Evolutionary conservation across 2,329 filamentous ascomycete species (phyloP), one percentile per base, ranked within the genome.

Genomic region (Clarireedia paspali): DNA sequence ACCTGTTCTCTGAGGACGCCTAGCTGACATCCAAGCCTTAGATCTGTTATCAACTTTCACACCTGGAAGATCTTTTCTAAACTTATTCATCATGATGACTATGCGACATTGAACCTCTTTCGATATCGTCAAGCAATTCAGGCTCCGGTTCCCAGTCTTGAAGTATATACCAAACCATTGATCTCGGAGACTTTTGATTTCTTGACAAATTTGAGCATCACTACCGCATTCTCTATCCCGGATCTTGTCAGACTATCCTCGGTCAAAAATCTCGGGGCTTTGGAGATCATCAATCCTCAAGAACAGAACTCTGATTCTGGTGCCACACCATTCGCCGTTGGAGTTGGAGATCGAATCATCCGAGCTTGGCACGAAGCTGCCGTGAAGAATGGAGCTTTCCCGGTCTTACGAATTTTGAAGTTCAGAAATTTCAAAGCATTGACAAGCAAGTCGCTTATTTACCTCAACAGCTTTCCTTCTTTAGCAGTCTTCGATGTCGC

Each of bases 181-280:
- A 65, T 54, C 12, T 69, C 68, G 12, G 27, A 26, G 6, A 60
- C 59, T 9, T 69, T 66, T 44, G 64, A 68, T 1, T 70, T 68
- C 52, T 61, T 70, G 15, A 62, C 67, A 15, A 59, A 58, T 17
- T 56, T 71, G 14, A 66, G 62, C 46, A 69, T 71, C 17, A 67
- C 66, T 34, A 58, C 60, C 17, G 44, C 47, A 2, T 65, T 66
- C 36, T 26, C 62, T 23, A 50, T 64, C 12, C 55, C 62, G 1
- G 63, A 68, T 20, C 53, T 70, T 6, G 62, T 69, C 55, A 63
- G 65, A 44, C 40, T 71, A 6, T 64, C 66, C n/a, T 55, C 57
- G 10, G 44, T 71, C 23, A 62, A 47, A 12, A 71, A 70, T 46
- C 57, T 71, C 15, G 63, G 60, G 24, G 56, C 61, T 30, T 59